phyloP scores from a whole-genome alignment of 305 asterid species.

The Striga hermonthica region DNA sequence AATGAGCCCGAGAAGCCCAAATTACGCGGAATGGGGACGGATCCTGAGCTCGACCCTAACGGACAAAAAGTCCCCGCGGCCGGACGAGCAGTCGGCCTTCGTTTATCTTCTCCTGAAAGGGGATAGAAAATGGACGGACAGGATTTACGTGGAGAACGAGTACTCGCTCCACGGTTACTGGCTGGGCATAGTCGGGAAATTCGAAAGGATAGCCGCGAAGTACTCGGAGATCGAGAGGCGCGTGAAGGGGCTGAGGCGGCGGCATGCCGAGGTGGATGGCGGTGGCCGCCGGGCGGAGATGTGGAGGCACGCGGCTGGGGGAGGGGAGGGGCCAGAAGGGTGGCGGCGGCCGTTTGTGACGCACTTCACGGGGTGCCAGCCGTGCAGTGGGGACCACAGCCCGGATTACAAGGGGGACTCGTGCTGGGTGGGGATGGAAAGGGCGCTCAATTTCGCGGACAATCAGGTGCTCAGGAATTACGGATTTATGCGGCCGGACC shows the following conservation, averaged over 20 bases:
- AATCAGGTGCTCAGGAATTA: slow-evolving; percentile 65
- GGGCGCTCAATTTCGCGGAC: slow-evolving; percentile 79
- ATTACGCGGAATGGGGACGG: slow-evolving; percentile 52
- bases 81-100: slow-evolving; percentile 75
- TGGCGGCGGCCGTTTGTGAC: slow-evolving; percentile 75
- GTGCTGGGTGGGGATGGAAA: slow-evolving; percentile 67
- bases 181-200: slow-evolving; percentile 45
- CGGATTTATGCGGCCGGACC: slow-evolving; percentile 54
- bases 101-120: slow-evolving; percentile 51
- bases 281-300: slow-evolving; percentile 37
- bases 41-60: slow-evolving; percentile 40
- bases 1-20: slow-evolving; percentile 69
- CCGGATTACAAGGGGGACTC: slow-evolving; percentile 53
- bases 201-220: slow-evolving; percentile 19
- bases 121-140: slow-evolving; percentile 47
- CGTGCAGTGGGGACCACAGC: slow-evolving; percentile 72
- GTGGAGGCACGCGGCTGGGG: slow-evolving; percentile 24
- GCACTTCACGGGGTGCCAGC: slow-evolving; percentile 86
- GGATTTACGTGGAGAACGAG: slow-evolving; percentile 55
- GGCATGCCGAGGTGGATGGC: slow-evolving; percentile 30
- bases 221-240: slow-evolving; percentile 27
- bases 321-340: slow-evolving; percentile 4
- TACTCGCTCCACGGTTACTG: slow-evolving; percentile 62
- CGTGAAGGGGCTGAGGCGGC: slow-evolving; percentile 32
- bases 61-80: slow-evolving; percentile 45